Evolutionary conservation across 2,329 filamentous ascomycete genomes (phyloP), one percentile per base, ranked within the genome.

Genomic region (Verticillium dahliae): DNA sequence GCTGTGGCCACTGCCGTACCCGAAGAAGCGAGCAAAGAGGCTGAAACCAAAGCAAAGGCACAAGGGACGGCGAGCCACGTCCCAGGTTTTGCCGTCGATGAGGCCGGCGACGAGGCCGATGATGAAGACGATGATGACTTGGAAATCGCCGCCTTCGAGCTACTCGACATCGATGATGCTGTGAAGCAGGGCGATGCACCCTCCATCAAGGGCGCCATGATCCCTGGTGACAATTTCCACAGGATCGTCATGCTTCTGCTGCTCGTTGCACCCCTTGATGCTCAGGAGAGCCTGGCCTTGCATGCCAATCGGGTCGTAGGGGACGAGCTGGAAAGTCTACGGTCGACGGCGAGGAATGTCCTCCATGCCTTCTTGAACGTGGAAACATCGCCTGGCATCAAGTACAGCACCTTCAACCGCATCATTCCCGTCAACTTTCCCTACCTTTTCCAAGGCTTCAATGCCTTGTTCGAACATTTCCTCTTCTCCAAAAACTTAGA

Each of bases 401-500:
- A 80, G 63, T 88, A 85, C 67, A 75, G 76, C 56, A 83, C 83
- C 45, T 90, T 90, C 74, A 81, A 83, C 69, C 75, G 76, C 6
- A 80, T 88, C 37, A 76, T 90, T 60, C 82, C 85, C 10, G 75
- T 79, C 37, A 83, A 83, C 56, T 80, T 89, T 59, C 88, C 89
- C 1, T 86, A 85, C 67, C 74, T 92, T 1, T 91, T 92, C 69
- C 77, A 82, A 60, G 86, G 88, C 0, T 82, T 92, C 65, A 85
- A 84, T 64, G 81, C 86, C 1, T 75, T 92, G 1, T 92, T 91
- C 70, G 88, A 91, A 66, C 87, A 88, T 69, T 91, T 92, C 66
- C 80, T 92, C 33, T 92, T 91, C 67, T 89, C 87, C 33, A 89
- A 87, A 67, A 87, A 88, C 65, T 77, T 91, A 27, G 85, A 90